phyloP scores from a whole-genome alignment of 2,329 filamentous ascomycete genomes.

The Fusarium protoensiforme region DNA sequence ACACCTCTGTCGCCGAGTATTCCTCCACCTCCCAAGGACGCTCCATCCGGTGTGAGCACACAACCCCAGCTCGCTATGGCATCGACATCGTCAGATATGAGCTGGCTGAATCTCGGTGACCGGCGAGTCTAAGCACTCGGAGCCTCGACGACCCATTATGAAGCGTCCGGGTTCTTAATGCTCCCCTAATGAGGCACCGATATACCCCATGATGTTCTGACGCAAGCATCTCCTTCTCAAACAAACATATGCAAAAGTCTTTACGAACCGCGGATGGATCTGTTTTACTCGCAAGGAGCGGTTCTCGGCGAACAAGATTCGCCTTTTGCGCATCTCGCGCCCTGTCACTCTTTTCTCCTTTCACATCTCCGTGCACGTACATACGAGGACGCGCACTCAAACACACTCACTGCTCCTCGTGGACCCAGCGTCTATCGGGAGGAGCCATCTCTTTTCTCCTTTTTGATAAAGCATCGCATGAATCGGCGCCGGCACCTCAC shows the following conservation, averaged over 20 bases:
- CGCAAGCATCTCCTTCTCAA: constrained; percentile 16
- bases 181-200: constrained; percentile 24
- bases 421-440: constrained; percentile 28
- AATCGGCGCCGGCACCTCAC: constrained; percentile 43
- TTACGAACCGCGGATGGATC: not conserved
- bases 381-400: constrained; percentile 21
- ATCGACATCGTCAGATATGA: constrained; percentile 74
- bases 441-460: constrained; percentile 31
- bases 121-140: constrained; percentile 40
- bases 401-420: constrained; percentile 27
- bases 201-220: constrained; percentile 33
- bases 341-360: constrained; percentile 22
- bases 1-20: constrained; percentile 54
- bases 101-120: constrained; percentile 80
- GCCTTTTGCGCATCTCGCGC: constrained; percentile 21
- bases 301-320: constrained; percentile 5
- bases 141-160: constrained; percentile 33
- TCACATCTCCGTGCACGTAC: constrained; percentile 27
- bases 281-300: constrained; percentile 11
- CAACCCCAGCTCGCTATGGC: constrained; percentile 64
- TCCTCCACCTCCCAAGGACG: constrained; percentile 44
- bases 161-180: constrained; percentile 25
- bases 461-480: constrained; percentile 40
- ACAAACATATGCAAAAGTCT: not conserved
- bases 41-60: constrained; percentile 53